Evolutionary conservation across 352 stramenopile species (phyloP), one percentile per base, ranked within the genome.

Genomic region (Phytophthora crassamura): DNA sequence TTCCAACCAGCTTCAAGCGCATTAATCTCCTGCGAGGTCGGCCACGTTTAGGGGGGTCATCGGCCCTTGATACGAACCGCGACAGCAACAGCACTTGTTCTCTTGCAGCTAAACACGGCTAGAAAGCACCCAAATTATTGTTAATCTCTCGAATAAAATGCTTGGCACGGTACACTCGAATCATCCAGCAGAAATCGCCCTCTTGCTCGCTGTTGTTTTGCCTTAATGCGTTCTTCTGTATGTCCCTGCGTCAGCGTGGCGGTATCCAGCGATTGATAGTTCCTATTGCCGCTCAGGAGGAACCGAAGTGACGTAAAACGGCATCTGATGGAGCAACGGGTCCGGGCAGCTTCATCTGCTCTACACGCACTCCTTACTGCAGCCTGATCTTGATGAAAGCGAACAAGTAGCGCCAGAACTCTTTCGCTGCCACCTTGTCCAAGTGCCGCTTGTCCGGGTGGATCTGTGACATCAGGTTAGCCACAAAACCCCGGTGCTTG

Each of bases 361-460:
- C 42, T 63, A 36, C 22, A 28, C 12, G 33, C 15, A 30, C 48
- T 50, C 32, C 36, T 80, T 85, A 94, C 71, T 94, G 86, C 56
- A 94, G 58, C 64, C 86, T 90, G 14, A 90, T 62, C 68, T 90
- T 91, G 59, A 96, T 80, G 59, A 94, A 93, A 39, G 86, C 84
- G 65, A 96, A 95, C 43, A 97, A 69, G 69, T 96, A 86, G 65
- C 88, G 84, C 91, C 91, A 97, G 62, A 97, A 97, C 64, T 96
- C 88, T 62, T 94, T 90, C 18, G 84, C 79, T 20, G 88, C 88
- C 30, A 95, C 88, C 58, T 97, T 96, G 78, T 97, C 91, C 43
- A 97, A 72, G 75, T 97, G 89, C 11, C 91, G 82, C 68, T 97
- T 97, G 71, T 96, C 86, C 25, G 90, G 91, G 50, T 97, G 89